These are phyloP conservation scores for Smittium culicis DNA, from an alignment of 371 early-diverging fungal genomes.

Conservation along the genomic window DNA sequence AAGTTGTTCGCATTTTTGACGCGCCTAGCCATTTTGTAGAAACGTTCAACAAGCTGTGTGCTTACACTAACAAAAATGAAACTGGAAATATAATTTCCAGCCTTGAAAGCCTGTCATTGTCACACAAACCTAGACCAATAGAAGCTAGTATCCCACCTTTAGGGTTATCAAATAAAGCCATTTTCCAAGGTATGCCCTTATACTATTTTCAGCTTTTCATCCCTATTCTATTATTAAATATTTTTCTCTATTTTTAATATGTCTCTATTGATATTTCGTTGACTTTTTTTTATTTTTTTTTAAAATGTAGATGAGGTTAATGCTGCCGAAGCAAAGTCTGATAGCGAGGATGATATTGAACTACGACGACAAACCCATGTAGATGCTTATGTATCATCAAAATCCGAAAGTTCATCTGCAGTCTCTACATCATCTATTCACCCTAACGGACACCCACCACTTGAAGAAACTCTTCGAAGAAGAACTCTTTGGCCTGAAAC, in stretches of 20 bases:
- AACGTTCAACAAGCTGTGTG: conserved; percentile 39
- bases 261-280: too few relatives aligned
- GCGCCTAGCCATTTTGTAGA: conserved; percentile 70
- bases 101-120: conserved; percentile 27
- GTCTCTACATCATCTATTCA: neutral
- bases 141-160: conserved; percentile 81
- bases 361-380: conserved; percentile 21
- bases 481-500: conserved; percentile 94
- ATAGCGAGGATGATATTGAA: conserved; percentile 34
- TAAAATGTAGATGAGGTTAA: conserved; percentile 2
- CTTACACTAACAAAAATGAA: conserved; percentile 17
- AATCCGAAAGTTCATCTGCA: neutral
- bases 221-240: neutral
- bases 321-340: conserved; percentile 7
- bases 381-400: conserved; percentile 10
- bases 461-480: conserved; percentile 75
- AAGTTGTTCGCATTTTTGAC: conserved; percentile 79
- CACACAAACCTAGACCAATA: conserved; percentile 32
- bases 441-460: conserved; percentile 43
- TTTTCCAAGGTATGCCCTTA: conserved; percentile 17
- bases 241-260: neutral
- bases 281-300: too few relatives aligned
- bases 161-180: conserved; percentile 91
- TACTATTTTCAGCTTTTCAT: neutral
- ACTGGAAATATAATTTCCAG: neutral